Evolutionary conservation across 1,139 yeast species (phyloP), one percentile per base, ranked within the genome.

Genomic region (Hanseniaspora gamundiae): DNA sequence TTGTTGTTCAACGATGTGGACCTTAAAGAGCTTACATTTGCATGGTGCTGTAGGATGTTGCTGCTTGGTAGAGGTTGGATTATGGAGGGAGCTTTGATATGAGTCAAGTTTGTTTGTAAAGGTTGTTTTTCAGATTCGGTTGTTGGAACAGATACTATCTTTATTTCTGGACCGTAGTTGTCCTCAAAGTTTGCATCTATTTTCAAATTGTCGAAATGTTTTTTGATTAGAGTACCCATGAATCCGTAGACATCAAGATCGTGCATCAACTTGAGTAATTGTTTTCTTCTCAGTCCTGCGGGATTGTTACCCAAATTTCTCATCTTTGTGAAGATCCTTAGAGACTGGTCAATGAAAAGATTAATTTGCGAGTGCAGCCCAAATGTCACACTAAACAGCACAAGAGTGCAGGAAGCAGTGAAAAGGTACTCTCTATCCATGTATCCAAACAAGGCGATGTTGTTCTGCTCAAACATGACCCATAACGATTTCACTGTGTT

Each of bases 361-460:
- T 71, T 69, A 0, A 93, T 82, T 16, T 84, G 84, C 30, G 79
- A 85, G 56, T 82, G 85, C 6, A 82, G 81, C 8, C 94, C 94
- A 64, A 84, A 84, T 0, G 94, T 82, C 1, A 87, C 81, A 57
- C 80, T 83, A 58, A 81, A 83, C 31, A 84, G 64, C 13, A 82
- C 75, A 44, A 84, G 65, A 0, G 94, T 84, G 5, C 87, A 82
- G 1, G 93, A 80, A 0, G 94, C 77, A 0, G 91, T 81, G 59
- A 82, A 84, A 27, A 83, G 65, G 58, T 84, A 84, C 56, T 85
- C 95, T 53, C 95, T 67, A 58, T 85, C 95, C 86, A 84, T 81
- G 69, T 87, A 84, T 1, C 94, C 94, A 65, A 82, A 84, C 36
- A 82, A 62, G 0, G 94, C 91, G 26, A 83, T 80, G 83, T 81